Evolutionary conservation across 164 flowering plant genomes (phyloP), one percentile per base, ranked within the genome.

Genomic region (Chimonanthus praecox): DNA sequence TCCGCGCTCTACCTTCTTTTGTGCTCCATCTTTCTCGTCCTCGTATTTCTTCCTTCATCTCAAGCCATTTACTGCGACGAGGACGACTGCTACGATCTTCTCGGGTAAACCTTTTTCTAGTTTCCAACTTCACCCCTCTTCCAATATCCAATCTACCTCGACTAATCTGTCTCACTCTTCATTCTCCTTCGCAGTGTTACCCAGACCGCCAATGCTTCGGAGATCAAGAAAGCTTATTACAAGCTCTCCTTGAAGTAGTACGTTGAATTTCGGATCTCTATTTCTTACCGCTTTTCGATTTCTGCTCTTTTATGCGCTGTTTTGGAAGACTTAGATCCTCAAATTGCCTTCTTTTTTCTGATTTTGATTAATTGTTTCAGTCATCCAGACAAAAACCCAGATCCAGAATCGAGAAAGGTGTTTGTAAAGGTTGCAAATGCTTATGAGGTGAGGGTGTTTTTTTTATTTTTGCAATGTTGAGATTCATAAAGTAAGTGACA

Each of bases 381-480:
- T 74, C 99, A 91, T 75, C 99, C 98, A 9, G 96, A 94, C 80
- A 95, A 95, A 70, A 95, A 89, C 74, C 93, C 97, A 2, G 98
- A 92, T 87, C 99, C 98, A 18, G 99, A 95, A 69, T 91, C 97
- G 8, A 86, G 68, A 65, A 90, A 90, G 88, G 61, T 86, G 68
- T 92, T 94, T 76, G 88, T 87, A 10, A 94, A 94, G 79, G 74
- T 92, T 49, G 98, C 99, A 3, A 92, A 88, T 90, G 99, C 99
- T 71, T 92, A 91, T 73, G 98, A 95, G 94, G 98, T 95, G 83
- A 13, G 7, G 60, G n/a, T n/a, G 60, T 4, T 54, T 54, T 0
- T 10, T 13, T 13, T 54, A 13, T 9, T 54, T 33, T 33, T 33
- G 33, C 33, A 33, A 33, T 33, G 33, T 33, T 33, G 33, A 33